Percentiles rank a stretch among this genome's conserved stretches.
Evolutionary conservation across 257 asterid genomes (phyloP).

Genomic region (Solanum chilense): DNA sequence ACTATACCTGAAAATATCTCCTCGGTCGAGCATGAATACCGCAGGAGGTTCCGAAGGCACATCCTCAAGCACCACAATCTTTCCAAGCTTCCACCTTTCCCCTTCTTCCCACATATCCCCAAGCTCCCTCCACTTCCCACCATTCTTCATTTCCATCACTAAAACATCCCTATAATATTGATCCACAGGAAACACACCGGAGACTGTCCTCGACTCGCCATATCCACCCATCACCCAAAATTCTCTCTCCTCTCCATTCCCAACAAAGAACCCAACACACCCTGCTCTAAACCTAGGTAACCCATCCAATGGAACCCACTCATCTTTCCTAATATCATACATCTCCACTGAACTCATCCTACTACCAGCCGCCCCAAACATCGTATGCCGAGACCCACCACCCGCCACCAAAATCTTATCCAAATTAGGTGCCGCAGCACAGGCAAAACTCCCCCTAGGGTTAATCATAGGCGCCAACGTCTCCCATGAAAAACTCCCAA

Average conservation of each 20-base stretch:
- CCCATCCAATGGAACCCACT: constrained; percentile 83
- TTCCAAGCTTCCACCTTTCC: constrained; percentile 68
- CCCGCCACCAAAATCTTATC: constrained; percentile 83
- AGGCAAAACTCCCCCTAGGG: constrained; percentile 90
- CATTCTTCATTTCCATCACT: constrained; percentile 71
- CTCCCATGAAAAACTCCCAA: constrained; percentile 49
- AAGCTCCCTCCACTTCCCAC: constrained; percentile 76
- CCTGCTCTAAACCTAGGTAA: constrained; percentile 95
- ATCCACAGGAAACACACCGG: constrained; percentile 85
- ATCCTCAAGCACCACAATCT: constrained; percentile 56
- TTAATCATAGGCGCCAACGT: constrained; percentile 63
- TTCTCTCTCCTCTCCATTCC: constrained; percentile 38
- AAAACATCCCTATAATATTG: constrained; percentile 74
- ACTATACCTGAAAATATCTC: constrained; percentile 63
- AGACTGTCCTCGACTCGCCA: constrained; percentile 73
- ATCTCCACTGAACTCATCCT: constrained; percentile 90
- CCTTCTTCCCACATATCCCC: constrained; percentile 98
- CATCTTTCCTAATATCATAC: constrained; percentile 73
- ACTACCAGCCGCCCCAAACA: constrained; percentile 92
- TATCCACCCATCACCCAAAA: constrained; percentile 99
- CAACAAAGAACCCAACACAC: constrained; percentile 70
- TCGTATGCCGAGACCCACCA: constrained; percentile 79
- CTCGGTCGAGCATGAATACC: constrained; percentile 66
- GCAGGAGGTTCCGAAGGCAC: constrained; percentile 31
- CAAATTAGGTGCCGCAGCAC: constrained; percentile 45